phyloP scores from a whole-genome alignment of 768 basidiomycete genomes.

The Podaxis rugospora region DNA sequence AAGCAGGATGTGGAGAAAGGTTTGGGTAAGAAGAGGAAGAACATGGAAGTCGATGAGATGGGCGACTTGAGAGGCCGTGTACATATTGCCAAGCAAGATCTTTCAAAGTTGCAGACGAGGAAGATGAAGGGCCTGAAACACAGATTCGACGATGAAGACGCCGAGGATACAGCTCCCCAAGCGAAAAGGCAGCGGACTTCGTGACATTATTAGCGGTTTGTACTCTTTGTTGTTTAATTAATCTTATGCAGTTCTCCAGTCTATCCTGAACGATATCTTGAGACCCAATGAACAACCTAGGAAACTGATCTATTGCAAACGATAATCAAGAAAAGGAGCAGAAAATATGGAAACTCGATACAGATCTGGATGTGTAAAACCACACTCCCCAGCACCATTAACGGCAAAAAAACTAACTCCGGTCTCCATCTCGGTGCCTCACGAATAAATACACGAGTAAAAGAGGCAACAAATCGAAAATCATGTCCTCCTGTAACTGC shows the following conservation, averaged over 20 bases:
- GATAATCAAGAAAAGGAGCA: not conserved
- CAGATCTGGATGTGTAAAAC: too few species aligned
- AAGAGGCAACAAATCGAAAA: not conserved
- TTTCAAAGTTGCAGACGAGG: conserved; percentile 79
- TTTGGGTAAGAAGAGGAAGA: conserved; percentile 90
- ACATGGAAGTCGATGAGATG: conserved; percentile 97
- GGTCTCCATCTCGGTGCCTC: too few species aligned
- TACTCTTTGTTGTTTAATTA: not conserved
- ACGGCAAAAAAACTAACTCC: too few species aligned
- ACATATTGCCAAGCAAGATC: conserved; percentile 87
- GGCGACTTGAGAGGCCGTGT: conserved; percentile 90
- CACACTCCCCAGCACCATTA: too few species aligned
- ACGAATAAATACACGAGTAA: not conserved
- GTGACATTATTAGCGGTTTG: conserved; percentile 1
- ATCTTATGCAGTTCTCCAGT: not conserved
- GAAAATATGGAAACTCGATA: too few species aligned
- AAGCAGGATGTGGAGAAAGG: conserved; percentile 86
- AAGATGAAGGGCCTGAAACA: conserved; percentile 89
- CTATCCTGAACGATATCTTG: not conserved
- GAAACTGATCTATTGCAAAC: not conserved
- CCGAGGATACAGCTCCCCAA: not conserved
- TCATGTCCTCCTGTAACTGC: not conserved
- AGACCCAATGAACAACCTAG: not conserved
- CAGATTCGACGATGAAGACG: conserved; percentile 12
- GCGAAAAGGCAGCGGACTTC: conserved; percentile 10